Evolutionary conservation across 1,284 basidiomycete species (phyloP).

Genomic region (Peniophora sp.): DNA sequence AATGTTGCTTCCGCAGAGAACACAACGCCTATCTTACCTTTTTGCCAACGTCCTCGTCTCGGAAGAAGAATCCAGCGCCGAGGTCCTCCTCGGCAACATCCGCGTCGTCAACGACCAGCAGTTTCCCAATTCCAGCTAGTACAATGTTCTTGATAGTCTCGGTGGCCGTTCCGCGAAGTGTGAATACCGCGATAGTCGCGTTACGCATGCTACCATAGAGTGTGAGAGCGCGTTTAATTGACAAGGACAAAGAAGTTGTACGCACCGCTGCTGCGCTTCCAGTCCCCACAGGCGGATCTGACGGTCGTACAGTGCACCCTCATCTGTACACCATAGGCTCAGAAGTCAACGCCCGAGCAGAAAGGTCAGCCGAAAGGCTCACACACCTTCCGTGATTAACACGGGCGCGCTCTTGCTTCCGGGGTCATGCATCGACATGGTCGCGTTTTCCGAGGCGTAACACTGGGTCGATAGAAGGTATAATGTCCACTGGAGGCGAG

Average conservation of each 20-base stretch:
- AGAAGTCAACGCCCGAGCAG: background rate
- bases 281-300: constrained; percentile 98
- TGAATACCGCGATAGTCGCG: constrained; percentile 82
- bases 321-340: constrained; percentile 37
- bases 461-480: too few relatives aligned
- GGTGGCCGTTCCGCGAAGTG: constrained; percentile 82
- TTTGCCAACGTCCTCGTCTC: constrained; percentile 86
- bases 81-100: constrained; percentile 73
- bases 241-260: constrained; percentile 13
- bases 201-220: constrained; percentile 80
- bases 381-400: constrained; percentile 35
- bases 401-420: constrained; percentile 26
- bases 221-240: constrained; percentile 1
- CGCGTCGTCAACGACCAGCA: constrained; percentile 60
- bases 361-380: background rate
- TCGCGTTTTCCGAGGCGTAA: background rate
- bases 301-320: constrained; percentile 88
- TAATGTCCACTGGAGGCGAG: too few relatives aligned
- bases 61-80: constrained; percentile 89
- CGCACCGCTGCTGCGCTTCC: constrained; percentile 89
- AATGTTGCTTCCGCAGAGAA: background rate
- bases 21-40: constrained; percentile 45
- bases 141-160: constrained; percentile 96
- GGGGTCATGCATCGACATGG: constrained; percentile 22
- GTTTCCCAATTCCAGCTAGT: constrained; percentile 67